phyloP scores from a whole-genome alignment of 345 rosid genomes.

The Corchorus capsularis region DNA sequence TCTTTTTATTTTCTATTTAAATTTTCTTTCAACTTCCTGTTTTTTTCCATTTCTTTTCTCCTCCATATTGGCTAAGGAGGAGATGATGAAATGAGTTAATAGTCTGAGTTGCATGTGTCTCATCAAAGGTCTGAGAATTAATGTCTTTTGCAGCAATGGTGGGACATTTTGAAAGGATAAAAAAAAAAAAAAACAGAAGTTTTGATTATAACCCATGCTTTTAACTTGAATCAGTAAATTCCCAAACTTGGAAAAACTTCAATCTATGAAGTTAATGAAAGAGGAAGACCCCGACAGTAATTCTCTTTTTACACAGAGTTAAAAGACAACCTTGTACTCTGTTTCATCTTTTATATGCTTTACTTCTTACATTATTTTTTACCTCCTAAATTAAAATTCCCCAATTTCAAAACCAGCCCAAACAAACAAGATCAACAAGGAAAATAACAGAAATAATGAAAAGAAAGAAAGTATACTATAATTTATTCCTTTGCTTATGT shows the following conservation, averaged over 20 bases:
- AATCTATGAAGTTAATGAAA: neutral
- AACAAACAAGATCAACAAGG: neutral
- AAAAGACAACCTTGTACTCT: too few species aligned
- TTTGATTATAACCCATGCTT: slow-evolving; percentile 34
- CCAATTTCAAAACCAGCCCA: neutral
- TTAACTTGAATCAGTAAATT: slow-evolving; percentile 30
- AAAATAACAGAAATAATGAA: neutral
- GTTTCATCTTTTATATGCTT: too few species aligned
- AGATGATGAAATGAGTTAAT: slow-evolving; percentile 29
- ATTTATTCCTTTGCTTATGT: neutral
- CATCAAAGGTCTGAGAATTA: slow-evolving; percentile 40
- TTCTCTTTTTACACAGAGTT: neutral
- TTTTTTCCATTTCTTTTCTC: neutral
- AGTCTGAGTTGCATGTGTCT: slow-evolving; percentile 35
- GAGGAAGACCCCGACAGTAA: neutral
- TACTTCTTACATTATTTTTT: neutral
- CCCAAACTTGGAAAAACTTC: neutral
- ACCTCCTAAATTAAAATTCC: neutral
- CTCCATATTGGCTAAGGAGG: slow-evolving; percentile 3
- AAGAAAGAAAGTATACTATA: neutral
- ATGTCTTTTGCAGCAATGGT: slow-evolving; percentile 40
- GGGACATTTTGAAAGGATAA: slow-evolving; percentile 31
- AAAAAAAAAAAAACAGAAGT: slow-evolving; percentile 1
- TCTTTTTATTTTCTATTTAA: neutral
- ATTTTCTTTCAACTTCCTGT: neutral